Conservation (phyloP, 441 rosid species). For the Capsella rubella region DNA sequence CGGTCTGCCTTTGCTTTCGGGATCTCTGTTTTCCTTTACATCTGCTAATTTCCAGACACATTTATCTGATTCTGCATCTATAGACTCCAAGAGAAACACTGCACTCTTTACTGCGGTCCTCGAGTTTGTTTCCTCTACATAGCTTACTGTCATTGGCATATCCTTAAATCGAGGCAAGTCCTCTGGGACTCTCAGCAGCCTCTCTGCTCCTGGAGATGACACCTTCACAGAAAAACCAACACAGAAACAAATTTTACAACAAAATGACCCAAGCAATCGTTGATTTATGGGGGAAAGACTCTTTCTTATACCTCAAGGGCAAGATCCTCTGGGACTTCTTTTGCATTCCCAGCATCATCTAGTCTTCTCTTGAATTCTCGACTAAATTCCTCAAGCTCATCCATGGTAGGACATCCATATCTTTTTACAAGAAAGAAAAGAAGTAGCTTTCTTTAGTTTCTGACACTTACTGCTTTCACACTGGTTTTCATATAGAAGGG, state of each 20-base stretch:
- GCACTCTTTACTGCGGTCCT: slow-evolving; percentile 55
- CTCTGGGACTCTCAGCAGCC: slow-evolving; percentile 76
- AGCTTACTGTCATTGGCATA: slow-evolving; percentile 78
- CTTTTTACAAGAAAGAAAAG: slow-evolving; percentile 41
- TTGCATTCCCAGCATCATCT: slow-evolving; percentile 76
- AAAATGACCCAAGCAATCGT: neutral
- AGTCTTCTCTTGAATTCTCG: slow-evolving; percentile 74
- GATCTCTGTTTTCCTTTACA: slow-evolving; percentile 86
- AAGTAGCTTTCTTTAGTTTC: slow-evolving; percentile 4
- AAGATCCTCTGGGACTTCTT: slow-evolving; percentile 76
- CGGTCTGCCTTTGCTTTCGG: slow-evolving; percentile 80
- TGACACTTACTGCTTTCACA: neutral
- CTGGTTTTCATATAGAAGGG: neutral
- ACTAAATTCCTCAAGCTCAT: slow-evolving; percentile 77
- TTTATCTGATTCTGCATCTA: slow-evolving; percentile 61
- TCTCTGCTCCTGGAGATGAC: slow-evolving; percentile 94
- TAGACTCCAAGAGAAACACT: slow-evolving; percentile 66
- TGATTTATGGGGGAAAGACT: slow-evolving; percentile 6
- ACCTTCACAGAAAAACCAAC: slow-evolving; percentile 56
- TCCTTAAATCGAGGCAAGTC: slow-evolving; percentile 79
- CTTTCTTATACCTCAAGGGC: slow-evolving; percentile 71
- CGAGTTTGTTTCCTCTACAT: slow-evolving; percentile 52
- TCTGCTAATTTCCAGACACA: slow-evolving; percentile 91
- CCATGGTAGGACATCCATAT: slow-evolving; percentile 89
- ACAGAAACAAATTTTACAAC: neutral